These are phyloP conservation scores for Colletotrichum godetiae DNA, from an alignment of 2,329 filamentous ascomycete genomes.

Conservation along the genomic window DNA sequence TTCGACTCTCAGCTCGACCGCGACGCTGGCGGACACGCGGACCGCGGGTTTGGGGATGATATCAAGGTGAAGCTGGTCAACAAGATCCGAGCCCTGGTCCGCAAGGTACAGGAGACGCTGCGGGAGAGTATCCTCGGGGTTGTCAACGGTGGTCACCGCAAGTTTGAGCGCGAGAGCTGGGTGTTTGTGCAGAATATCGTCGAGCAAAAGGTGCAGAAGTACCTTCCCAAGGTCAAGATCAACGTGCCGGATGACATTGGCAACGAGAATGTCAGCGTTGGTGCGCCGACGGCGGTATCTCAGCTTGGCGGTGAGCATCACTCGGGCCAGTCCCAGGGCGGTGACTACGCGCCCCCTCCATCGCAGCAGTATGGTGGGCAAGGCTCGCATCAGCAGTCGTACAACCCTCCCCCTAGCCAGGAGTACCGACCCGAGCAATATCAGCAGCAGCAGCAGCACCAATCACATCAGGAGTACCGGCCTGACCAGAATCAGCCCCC, in stretches of 20 bases:
- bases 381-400: conserved; percentile 39
- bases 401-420: conserved; percentile 40
- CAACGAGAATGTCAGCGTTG: conserved; percentile 57
- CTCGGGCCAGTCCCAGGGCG: conserved; percentile 38
- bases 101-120: conserved; percentile 58
- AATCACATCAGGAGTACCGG: conserved; percentile 33
- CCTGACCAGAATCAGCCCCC: conserved; percentile 31
- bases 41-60: conserved; percentile 55
- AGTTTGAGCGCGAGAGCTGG: conserved; percentile 59
- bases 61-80: conserved; percentile 55
- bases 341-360: conserved; percentile 37
- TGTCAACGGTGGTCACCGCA: conserved; percentile 59
- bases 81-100: conserved; percentile 56
- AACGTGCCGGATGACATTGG: conserved; percentile 58
- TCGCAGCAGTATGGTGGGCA: conserved; percentile 36
- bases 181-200: conserved; percentile 58
- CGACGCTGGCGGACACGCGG: conserved; percentile 42
- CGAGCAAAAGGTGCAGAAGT: conserved; percentile 58
- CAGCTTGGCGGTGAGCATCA: conserved; percentile 48
- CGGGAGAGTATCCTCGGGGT: conserved; percentile 56
- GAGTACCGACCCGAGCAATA: conserved; percentile 31
- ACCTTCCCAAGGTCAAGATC: conserved; percentile 58
- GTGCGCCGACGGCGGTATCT: conserved; percentile 45
- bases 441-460: conserved; percentile 20
- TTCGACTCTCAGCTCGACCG: conserved; percentile 56